Conservation (phyloP, 1,284 basidiomycete genomes). For the Cutaneotrichosporon mucoides region DNA sequence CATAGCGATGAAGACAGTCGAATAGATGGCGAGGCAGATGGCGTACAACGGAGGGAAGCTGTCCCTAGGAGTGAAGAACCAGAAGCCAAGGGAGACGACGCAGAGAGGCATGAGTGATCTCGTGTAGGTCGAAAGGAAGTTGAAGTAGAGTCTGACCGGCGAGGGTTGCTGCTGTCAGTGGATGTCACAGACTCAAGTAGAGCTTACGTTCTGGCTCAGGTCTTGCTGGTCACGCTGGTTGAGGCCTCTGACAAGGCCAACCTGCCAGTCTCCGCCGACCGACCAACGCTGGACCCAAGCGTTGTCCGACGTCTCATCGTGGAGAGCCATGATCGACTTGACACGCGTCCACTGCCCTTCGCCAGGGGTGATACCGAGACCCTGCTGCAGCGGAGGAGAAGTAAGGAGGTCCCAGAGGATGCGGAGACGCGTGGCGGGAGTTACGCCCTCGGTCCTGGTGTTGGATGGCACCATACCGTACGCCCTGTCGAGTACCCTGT, state of each 20-base stretch:
- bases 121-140: conserved; percentile 79
- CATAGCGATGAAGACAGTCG: conserved; percentile 76
- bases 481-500: conserved; percentile 25
- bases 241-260: conserved; percentile 55
- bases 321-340: conserved; percentile 73
- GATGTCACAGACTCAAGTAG: conserved; percentile 43
- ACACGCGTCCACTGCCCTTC: conserved; percentile 70
- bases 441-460: conserved; percentile 56
- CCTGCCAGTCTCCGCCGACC: conserved; percentile 50
- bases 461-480: conserved; percentile 59
- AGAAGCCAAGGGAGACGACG: conserved; percentile 40
- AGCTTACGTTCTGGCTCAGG: conserved; percentile 32
- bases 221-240: conserved; percentile 53
- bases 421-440: conserved; percentile 58
- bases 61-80: conserved; percentile 52
- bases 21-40: conserved; percentile 69
- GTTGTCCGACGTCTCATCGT: conserved; percentile 63
- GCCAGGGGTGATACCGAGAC: conserved; percentile 70
- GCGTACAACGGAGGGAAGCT: conserved; percentile 78
- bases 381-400: conserved; percentile 64
- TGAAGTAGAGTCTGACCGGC: conserved; percentile 83
- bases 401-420: conserved; percentile 72
- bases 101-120: conserved; percentile 61
- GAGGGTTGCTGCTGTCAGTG: conserved; percentile 67
- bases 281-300: conserved; percentile 44